phyloP scores from a whole-genome alignment of 2,329 filamentous ascomycete species.

The Thermoascus crustaceus region DNA sequence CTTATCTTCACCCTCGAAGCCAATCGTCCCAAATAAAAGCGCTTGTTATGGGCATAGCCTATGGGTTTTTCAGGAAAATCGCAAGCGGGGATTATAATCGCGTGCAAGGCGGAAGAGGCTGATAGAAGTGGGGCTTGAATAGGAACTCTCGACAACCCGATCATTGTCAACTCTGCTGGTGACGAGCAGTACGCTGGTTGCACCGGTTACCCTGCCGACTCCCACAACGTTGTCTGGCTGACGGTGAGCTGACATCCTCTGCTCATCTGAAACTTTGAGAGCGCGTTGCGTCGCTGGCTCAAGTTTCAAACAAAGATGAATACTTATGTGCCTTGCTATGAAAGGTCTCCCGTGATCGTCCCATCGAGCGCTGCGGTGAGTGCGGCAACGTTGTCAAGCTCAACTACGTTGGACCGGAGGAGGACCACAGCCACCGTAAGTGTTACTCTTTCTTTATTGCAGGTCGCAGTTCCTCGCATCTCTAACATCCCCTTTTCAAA shows the following conservation, averaged over 20 bases:
- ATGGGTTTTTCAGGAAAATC: too few species aligned
- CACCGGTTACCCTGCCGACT: conserved; percentile 89
- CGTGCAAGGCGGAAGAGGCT: neutral
- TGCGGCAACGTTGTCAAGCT: conserved; percentile 97
- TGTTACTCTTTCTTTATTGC: neutral
- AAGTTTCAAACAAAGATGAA: too few species aligned
- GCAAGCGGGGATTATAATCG: too few species aligned
- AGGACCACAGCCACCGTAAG: conserved; percentile 57
- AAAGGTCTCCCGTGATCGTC: conserved; percentile 78
- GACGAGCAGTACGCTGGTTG: conserved; percentile 96
- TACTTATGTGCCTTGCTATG: neutral
- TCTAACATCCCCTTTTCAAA: conserved; percentile 12
- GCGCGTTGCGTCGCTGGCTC: too few species aligned
- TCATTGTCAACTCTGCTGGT: conserved; percentile 81
- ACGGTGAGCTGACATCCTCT: conserved; percentile 52
- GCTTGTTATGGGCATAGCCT: too few species aligned
- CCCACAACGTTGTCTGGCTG: conserved; percentile 84
- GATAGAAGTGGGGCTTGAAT: conserved; percentile 8
- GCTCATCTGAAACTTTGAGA: neutral
- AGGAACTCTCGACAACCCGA: conserved; percentile 86
- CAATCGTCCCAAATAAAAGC: too few species aligned
- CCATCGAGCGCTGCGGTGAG: conserved; percentile 90
- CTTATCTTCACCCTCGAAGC: too few species aligned
- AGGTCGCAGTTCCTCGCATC: neutral
- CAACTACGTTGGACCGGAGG: conserved; percentile 82